phyloP scores from a whole-genome alignment of 2,329 filamentous ascomycete genomes.

The Leptographium galeiforme region DNA sequence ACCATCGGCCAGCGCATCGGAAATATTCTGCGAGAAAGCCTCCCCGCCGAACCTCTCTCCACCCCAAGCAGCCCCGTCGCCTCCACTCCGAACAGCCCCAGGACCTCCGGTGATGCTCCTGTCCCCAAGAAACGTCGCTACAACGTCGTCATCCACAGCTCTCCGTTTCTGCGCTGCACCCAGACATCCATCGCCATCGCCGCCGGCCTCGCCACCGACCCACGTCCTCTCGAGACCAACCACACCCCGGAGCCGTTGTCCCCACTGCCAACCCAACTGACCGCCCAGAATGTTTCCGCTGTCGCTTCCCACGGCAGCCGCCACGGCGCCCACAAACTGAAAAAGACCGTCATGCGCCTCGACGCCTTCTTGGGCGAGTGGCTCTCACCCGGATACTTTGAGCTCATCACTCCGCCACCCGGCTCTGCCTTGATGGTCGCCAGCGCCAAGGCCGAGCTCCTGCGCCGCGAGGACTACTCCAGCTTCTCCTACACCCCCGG shows the following conservation, averaged over 20 bases:
- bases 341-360: slow-evolving; percentile 57
- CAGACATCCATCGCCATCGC: slow-evolving; percentile 85
- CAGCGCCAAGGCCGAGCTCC: slow-evolving; percentile 73
- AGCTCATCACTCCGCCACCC: slow-evolving; percentile 80
- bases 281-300: neutral
- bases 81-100: neutral
- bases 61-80: neutral
- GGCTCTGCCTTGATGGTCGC: slow-evolving; percentile 77
- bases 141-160: slow-evolving; percentile 77
- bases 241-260: neutral
- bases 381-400: slow-evolving; percentile 87
- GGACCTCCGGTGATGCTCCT: slow-evolving; percentile 16
- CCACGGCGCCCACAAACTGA: slow-evolving; percentile 16
- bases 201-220: slow-evolving; percentile 63
- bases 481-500: slow-evolving; percentile 27
- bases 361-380: slow-evolving; percentile 94
- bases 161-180: slow-evolving; percentile 85
- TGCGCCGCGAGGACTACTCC: slow-evolving; percentile 59
- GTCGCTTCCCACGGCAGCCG: neutral
- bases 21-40: slow-evolving; percentile 47
- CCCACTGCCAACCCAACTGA: neutral
- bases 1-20: slow-evolving; percentile 73
- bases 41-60: slow-evolving; percentile 21
- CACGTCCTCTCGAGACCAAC: slow-evolving; percentile 15
- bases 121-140: slow-evolving; percentile 43